Conservation (phyloP, 2,329 filamentous ascomycete species). For the Beauveria sp. region DNA sequence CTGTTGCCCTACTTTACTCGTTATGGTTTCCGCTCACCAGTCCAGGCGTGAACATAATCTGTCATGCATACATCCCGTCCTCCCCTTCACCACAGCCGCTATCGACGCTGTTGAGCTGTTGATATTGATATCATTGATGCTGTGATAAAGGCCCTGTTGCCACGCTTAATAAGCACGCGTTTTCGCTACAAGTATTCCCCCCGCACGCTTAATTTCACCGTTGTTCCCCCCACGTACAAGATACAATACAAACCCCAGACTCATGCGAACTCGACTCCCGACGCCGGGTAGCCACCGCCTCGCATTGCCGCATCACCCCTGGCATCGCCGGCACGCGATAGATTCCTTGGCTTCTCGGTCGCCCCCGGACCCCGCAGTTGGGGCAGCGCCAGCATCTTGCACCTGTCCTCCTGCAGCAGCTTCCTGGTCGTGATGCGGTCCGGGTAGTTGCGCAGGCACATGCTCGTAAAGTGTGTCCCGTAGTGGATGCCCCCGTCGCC, state of each 20-base stretch:
- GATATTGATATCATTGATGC: no score
- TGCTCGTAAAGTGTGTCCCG: constrained; percentile 44
- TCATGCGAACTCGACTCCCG: background rate
- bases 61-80: no score
- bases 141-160: no score
- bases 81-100: no score
- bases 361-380: background rate
- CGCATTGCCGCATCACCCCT: background rate
- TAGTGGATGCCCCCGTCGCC: constrained; percentile 37
- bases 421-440: constrained; percentile 35
- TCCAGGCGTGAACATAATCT: no score
- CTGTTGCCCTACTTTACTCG: no score
- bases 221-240: background rate
- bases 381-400: constrained; percentile 15
- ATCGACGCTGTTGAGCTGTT: no score
- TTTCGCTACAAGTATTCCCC: no score
- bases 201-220: background rate
- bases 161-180: no score
- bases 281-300: background rate
- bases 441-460: constrained; percentile 42
- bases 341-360: no score
- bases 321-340: background rate
- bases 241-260: background rate
- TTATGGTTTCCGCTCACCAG: no score
- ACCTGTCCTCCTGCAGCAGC: constrained; percentile 24